Evolutionary conservation across 2,329 filamentous ascomycete genomes (phyloP).

Genomic region (Stromatinia cepivora): DNA sequence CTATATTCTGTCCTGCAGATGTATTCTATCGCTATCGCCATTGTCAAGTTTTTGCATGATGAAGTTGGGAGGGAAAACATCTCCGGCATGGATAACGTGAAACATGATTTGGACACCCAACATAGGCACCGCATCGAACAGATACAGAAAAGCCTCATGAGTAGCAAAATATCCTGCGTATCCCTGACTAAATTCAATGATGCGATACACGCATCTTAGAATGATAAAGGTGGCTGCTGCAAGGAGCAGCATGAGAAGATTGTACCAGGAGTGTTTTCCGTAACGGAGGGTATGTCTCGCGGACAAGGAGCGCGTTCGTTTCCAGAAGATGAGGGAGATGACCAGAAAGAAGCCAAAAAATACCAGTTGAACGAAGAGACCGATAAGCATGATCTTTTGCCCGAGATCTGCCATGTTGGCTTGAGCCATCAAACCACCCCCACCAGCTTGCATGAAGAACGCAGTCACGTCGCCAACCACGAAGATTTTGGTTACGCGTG

Average conservation of each 20-base stretch:
- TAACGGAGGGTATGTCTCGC: no score
- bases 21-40: no score
- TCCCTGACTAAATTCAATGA: constrained; percentile 51
- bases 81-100: no score
- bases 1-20: no score
- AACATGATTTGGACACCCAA: no score
- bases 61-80: no score
- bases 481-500: constrained; percentile 55
- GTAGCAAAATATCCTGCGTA: constrained; percentile 46
- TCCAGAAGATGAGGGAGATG: constrained; percentile 23
- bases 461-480: constrained; percentile 55
- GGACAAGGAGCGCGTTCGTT: no score
- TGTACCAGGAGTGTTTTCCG: no score
- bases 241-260: no score
- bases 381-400: constrained; percentile 45
- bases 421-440: constrained; percentile 30
- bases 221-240: constrained; percentile 48
- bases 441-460: constrained; percentile 51
- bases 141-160: no score
- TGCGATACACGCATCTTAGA: constrained; percentile 49
- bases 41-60: no score
- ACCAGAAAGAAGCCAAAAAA: constrained; percentile 51
- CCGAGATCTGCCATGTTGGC: neutral
- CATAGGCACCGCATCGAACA: no score
- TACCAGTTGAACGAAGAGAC: constrained; percentile 51